A percentile compares a stretch with the other conserved stretches of the same genome.
phyloP scores from a whole-genome alignment of 2,329 filamentous ascomycete species.

The Pyrenophora seminiperda region DNA sequence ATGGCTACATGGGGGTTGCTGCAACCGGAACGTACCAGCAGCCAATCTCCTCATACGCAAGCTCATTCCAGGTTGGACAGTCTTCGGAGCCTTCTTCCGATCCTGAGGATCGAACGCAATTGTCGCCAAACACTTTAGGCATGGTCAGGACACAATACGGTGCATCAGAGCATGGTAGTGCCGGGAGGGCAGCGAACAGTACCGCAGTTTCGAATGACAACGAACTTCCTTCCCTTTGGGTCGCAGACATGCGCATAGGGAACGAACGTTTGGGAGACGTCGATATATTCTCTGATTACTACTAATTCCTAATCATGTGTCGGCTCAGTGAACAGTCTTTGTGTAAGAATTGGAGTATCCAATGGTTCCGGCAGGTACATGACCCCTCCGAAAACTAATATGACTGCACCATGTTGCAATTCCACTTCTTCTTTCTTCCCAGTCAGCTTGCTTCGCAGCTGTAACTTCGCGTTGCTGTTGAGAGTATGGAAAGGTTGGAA shows the following conservation, averaged over 20 bases:
- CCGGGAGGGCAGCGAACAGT: not conserved
- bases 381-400: slow-evolving; percentile 1
- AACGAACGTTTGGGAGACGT: slow-evolving; percentile 1
- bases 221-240: not conserved
- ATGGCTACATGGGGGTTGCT: not conserved
- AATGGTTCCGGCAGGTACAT: slow-evolving; percentile 2
- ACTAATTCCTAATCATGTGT: not conserved
- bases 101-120: not conserved
- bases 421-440: not conserved
- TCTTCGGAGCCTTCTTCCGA: not conserved
- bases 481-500: slow-evolving; percentile 1
- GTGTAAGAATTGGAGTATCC: not conserved
- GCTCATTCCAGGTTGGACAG: not conserved
- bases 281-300: not conserved
- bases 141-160: not conserved
- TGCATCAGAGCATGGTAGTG: not conserved
- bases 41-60: not conserved
- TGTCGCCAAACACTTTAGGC: not conserved
- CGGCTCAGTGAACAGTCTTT: slow-evolving; percentile 4
- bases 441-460: slow-evolving; percentile 4
- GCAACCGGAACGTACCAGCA: not conserved
- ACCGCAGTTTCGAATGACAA: not conserved
- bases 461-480: not conserved
- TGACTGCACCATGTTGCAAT: slow-evolving; percentile 1
- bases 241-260: not conserved